These are phyloP conservation scores for Xylaria sp. DNA, from an alignment of 2,329 filamentous ascomycete genomes.

Conservation along the genomic window DNA sequence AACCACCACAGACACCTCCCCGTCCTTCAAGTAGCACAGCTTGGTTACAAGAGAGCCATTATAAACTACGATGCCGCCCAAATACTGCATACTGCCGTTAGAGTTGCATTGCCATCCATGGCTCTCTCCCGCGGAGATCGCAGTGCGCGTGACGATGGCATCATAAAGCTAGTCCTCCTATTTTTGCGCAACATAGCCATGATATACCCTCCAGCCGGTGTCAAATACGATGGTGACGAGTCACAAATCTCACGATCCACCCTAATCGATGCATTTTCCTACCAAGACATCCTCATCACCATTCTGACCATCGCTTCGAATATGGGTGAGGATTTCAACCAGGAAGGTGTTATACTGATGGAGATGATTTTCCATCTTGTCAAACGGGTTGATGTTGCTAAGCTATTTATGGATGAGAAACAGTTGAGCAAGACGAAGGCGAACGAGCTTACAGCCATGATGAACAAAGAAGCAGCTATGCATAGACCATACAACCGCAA, in stretches of 20 bases:
- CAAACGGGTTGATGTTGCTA: constrained; percentile 86
- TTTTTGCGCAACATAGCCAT: constrained; percentile 89
- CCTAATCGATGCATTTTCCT: constrained; percentile 87
- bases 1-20: constrained; percentile 95
- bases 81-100: constrained; percentile 83
- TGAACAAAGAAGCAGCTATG: constrained; percentile 88
- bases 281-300: constrained; percentile 89
- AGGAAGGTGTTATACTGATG: constrained; percentile 88
- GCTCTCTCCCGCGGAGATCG: constrained; percentile 80
- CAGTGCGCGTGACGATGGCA: constrained; percentile 83
- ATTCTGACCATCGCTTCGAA: constrained; percentile 90
- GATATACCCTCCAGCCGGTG: constrained; percentile 78
- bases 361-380: constrained; percentile 93
- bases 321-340: constrained; percentile 91
- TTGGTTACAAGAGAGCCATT: constrained; percentile 88
- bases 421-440: constrained; percentile 75
- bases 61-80: constrained; percentile 83
- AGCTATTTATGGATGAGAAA: constrained; percentile 85
- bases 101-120: constrained; percentile 87
- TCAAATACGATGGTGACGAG: constrained; percentile 87
- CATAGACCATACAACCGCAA: constrained; percentile 79
- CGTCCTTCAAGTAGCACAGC: constrained; percentile 86
- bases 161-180: constrained; percentile 90
- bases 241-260: constrained; percentile 88
- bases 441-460: constrained; percentile 77